phyloP scores from a whole-genome alignment of 148 eudicot genomes.

The Heliosperma pusillum region DNA sequence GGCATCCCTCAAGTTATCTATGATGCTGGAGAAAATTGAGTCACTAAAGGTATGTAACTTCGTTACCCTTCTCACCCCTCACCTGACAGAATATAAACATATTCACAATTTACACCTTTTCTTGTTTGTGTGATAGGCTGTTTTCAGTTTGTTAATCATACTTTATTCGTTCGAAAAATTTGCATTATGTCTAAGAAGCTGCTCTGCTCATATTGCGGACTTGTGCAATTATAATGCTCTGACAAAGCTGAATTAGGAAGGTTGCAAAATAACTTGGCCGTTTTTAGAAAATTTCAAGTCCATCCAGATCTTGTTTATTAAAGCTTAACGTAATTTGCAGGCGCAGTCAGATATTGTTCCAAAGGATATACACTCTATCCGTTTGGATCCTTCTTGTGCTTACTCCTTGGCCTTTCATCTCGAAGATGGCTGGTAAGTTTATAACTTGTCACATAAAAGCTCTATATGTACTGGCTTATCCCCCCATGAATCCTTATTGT shows the following conservation, averaged over 20 bases:
- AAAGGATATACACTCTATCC: conserved; percentile 80
- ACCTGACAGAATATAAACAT: neutral
- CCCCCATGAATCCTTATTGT: neutral
- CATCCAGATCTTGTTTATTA: conserved; percentile 5
- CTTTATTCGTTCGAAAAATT: neutral
- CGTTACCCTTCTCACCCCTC: neutral
- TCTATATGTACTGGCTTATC: neutral
- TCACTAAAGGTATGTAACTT: conserved; percentile 64
- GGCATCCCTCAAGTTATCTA: conserved; percentile 54
- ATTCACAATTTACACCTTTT: neutral
- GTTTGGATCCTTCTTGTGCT: conserved; percentile 65
- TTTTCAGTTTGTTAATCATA: neutral
- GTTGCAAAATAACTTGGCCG: neutral
- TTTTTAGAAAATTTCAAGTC: neutral
- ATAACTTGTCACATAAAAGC: conserved; percentile 3
- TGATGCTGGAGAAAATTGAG: conserved; percentile 60
- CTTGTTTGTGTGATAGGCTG: neutral
- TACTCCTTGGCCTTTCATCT: conserved; percentile 87
- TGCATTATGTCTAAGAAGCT: neutral
- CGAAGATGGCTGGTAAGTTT: conserved; percentile 92
- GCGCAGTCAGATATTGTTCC: conserved; percentile 80
- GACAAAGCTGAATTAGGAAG: neutral
- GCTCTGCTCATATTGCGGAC: neutral
- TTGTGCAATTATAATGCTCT: neutral
- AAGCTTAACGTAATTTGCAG: conserved; percentile 37